Percentiles rank a stretch among this genome's conserved stretches.
Conservation (phyloP, 768 basidiomycete species). For the Leccinum rimulosum region DNA sequence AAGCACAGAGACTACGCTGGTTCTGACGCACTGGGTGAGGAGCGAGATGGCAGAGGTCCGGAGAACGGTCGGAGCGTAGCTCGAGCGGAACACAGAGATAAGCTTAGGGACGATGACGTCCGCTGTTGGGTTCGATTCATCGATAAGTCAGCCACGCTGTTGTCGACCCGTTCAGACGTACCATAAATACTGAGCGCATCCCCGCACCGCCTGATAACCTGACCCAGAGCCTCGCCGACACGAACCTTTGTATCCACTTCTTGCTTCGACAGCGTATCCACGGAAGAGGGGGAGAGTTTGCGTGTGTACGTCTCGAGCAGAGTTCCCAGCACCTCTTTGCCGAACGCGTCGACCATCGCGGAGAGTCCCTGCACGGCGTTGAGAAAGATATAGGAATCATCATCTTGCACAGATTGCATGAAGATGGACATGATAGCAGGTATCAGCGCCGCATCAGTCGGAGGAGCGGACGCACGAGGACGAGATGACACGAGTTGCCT, state of each 20-base stretch:
- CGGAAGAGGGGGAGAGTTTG: constrained; percentile 42
- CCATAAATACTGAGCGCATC: constrained; percentile 67
- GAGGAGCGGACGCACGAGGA: constrained; percentile 13
- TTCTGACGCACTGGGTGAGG: constrained; percentile 69
- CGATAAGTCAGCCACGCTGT: neutral
- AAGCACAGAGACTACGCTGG: constrained; percentile 58
- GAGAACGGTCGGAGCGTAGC: constrained; percentile 66
- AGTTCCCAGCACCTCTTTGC: constrained; percentile 60
- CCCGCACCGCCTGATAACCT: constrained; percentile 73
- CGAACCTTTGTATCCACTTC: constrained; percentile 75
- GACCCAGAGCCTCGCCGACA: constrained; percentile 81
- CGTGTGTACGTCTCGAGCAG: constrained; percentile 69
- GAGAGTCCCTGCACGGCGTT: constrained; percentile 89
- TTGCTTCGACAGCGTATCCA: constrained; percentile 42
- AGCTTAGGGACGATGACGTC: constrained; percentile 72
- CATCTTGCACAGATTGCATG: constrained; percentile 79
- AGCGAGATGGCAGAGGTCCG: constrained; percentile 69
- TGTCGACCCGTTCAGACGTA: constrained; percentile 32
- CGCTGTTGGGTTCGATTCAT: constrained; percentile 39
- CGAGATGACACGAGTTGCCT: constrained; percentile 63
- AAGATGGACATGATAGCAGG: constrained; percentile 89
- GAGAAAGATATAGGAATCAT: constrained; percentile 94
- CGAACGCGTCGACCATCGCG: constrained; percentile 74
- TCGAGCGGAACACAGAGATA: constrained; percentile 56
- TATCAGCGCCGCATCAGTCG: constrained; percentile 59